These are phyloP conservation scores for Suhomyces kilbournensis DNA, from an alignment of 805 yeast species.

Conservation along the genomic window DNA sequence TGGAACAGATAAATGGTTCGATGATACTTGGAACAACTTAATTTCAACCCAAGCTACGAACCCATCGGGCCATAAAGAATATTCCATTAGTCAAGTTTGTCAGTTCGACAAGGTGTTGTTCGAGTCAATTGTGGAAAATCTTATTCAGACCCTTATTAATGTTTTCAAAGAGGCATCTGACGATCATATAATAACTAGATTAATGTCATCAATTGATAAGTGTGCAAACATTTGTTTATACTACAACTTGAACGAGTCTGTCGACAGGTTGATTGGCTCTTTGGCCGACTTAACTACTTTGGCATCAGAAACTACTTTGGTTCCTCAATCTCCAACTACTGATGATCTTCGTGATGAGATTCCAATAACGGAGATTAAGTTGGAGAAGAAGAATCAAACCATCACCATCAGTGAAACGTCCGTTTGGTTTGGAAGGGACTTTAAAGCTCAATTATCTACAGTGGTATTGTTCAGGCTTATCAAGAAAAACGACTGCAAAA, in stretches of 20 bases:
- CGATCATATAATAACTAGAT: slow-evolving; percentile 81
- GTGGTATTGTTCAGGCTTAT: slow-evolving; percentile 81
- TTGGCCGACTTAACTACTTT: slow-evolving; percentile 71
- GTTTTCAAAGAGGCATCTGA: slow-evolving; percentile 88
- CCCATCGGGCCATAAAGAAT: slow-evolving; percentile 15
- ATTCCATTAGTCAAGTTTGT: slow-evolving; percentile 28
- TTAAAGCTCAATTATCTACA: slow-evolving; percentile 86
- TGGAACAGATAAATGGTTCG: slow-evolving; percentile 89
- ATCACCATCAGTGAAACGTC: slow-evolving; percentile 80
- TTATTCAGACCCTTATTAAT: slow-evolving; percentile 69
- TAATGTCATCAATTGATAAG: slow-evolving; percentile 85
- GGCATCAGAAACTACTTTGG: slow-evolving; percentile 32
- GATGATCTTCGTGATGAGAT: slow-evolving; percentile 29
- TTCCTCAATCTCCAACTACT: background rate
- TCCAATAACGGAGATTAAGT: slow-evolving; percentile 34
- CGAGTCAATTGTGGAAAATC: slow-evolving; percentile 54
- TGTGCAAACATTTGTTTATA: slow-evolving; percentile 72
- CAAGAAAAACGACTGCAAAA: slow-evolving; percentile 51
- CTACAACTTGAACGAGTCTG: slow-evolving; percentile 52
- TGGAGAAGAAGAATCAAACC: slow-evolving; percentile 53
- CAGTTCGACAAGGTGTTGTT: slow-evolving; percentile 75
- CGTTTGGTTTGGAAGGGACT: slow-evolving; percentile 82
- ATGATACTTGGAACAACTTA: slow-evolving; percentile 75
- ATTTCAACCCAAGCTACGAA: slow-evolving; percentile 46
- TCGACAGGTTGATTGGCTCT: slow-evolving; percentile 64